Base-by-base conservation (phyloP, 805 yeast species). In the Wickerhamiella allomyrinae region DNA sequence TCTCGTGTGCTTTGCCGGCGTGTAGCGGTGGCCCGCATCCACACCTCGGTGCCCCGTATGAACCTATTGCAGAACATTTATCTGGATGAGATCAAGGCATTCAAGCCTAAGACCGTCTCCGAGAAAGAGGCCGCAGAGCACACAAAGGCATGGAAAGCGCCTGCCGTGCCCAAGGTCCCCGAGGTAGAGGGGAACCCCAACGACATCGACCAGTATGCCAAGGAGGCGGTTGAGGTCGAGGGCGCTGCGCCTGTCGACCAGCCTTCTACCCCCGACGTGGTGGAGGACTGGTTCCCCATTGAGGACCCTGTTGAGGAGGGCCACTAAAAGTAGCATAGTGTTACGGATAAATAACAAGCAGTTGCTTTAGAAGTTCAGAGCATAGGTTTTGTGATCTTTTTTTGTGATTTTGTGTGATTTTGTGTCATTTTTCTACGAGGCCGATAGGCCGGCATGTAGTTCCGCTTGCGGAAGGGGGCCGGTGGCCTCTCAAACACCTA, bases 21-120 rank as follows among this genome's bases (percentile, higher is more conserved):
- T 29, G 19, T 38, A 20, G 48, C 50, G 29, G 41, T 38, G 41
- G 45, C 41, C 37, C 46, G 49, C 42, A 39, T 55, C 50, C 54
- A 49, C 53, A 51, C 55, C 33, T 50, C 57, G 15, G 53, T 39
- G 17, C 52, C 48, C 23, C 55, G 57, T 38, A 48, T 51, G 53
- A 73, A 87, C 72, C 69, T 81, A 60, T 64, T 87, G 59, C 73
- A 83, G 62, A 95, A 87, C 53, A 73, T 87, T 54, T 87, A 87
- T 70, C 67, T 89, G 59, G 76, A 73, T 62, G 94, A 87, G 66
- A 70, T 91, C 66, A 83, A 79, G 69, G 75, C 76, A 48, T 87
- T 83, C 77, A 85, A 86, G 71, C 87, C 95, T 60, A 73, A 79
- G 46, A 76, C 85, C 47, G 60, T 79, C 42, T 66, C 80, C 45